Percentiles rank a stretch among this genome's conserved stretches.
Conservation (phyloP, 495 filamentous ascomycete species). For the Opeltia flavorubescens region DNA sequence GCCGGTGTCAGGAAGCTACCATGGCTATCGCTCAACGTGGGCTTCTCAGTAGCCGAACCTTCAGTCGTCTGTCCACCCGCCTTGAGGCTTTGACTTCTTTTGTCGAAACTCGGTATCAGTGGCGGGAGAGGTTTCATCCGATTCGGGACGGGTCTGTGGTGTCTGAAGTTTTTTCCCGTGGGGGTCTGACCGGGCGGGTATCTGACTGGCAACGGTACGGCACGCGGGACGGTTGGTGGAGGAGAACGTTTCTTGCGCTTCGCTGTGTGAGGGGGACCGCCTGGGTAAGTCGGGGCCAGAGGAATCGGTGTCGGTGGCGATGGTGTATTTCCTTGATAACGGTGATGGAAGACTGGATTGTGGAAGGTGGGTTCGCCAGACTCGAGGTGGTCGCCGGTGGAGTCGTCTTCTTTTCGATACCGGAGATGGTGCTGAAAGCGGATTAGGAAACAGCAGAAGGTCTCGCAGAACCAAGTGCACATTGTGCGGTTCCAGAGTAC, state of each 20-base stretch:
- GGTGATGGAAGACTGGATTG: background rate
- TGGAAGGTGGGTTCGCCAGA: background rate
- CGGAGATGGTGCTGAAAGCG: background rate
- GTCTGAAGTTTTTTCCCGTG: background rate
- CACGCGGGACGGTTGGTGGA: background rate
- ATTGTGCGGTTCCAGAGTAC: background rate
- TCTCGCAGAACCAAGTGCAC: slow-evolving; percentile 5
- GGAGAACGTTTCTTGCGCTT: background rate
- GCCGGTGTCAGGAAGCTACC: background rate
- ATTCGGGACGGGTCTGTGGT: background rate
- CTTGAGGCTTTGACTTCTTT: too few species aligned
- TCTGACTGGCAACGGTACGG: background rate
- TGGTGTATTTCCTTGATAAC: background rate
- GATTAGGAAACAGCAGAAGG: slow-evolving; percentile 4
- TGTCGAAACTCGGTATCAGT: background rate
- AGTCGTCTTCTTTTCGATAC: background rate
- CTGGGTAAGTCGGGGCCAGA: background rate
- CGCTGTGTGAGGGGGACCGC: background rate
- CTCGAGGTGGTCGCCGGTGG: background rate
- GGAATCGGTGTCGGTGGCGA: background rate
- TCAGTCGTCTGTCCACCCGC: too few species aligned
- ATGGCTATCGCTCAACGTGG: background rate
- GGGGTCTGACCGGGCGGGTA: background rate
- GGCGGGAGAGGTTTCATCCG: background rate
- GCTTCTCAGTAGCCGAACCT: too few species aligned